Base-by-base conservation (phyloP, 2,329 filamentous ascomycete genomes). In the Coccinonectria pachysandricola region DNA sequence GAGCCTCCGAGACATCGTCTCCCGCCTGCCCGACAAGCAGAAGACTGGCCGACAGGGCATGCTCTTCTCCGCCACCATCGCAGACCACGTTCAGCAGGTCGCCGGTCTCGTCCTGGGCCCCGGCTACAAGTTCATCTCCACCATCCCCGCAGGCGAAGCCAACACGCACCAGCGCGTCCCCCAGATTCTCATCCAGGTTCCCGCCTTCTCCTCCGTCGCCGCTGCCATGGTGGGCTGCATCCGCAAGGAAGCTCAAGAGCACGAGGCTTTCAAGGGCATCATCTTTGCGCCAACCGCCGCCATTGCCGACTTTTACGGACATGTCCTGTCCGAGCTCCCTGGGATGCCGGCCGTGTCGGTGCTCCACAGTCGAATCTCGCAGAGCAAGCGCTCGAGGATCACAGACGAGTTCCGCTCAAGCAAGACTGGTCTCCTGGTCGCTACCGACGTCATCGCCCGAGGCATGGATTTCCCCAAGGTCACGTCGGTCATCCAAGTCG, bases 51-150 rank as follows among this genome's bases (percentile, higher is more conserved):
- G 71, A 26, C 75, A 78, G 38, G 85, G 84, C 25, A 84, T 83
- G 64, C 73, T 91, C 23, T 93, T 91, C 64, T 86, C 79, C 4
- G 85, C 85, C 7, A 93, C 85, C 12, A 79, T 93, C 54, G 78
- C 74, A 19, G 70, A 72, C 13, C 85, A 88, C 49, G 79, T 93
- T 27, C 69, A 86, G 48, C 74, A 78, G 33, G 69, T 92, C 30
- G 80, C 86, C 19, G 65, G 70, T 20, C 52, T 68, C 23, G 81
- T 78, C 3, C 70, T 91, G 47, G 73, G 75, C 36, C 68, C 62
- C 8, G 56, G 74, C 28, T 92, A 88, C 65, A 75, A 82, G 49
- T 86, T 80, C 53, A 77, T 94, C 48, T 80, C 83, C 26, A 91
- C 83, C 27, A 78, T 93, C 19, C 64, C 71, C 30, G 70, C 77